phyloP scores from a whole-genome alignment of 2,329 filamentous ascomycete genomes.

The Aphanocladium album region DNA sequence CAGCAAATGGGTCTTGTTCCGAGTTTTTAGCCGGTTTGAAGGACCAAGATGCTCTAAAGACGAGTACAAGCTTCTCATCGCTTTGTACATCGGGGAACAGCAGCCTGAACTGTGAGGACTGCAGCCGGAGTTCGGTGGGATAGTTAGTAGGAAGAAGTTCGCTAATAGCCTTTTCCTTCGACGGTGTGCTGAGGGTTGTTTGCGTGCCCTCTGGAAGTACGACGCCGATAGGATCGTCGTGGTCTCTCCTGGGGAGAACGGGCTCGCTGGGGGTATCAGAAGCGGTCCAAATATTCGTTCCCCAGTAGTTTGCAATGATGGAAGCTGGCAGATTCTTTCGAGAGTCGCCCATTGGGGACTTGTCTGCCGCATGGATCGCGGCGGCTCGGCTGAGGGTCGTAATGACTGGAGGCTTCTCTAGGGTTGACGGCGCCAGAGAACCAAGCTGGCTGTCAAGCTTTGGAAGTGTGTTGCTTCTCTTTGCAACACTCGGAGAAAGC shows the following conservation, averaged over 20 bases:
- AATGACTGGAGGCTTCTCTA: constrained; percentile 75
- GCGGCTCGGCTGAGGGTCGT: constrained; percentile 85
- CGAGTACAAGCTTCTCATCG: constrained; percentile 79
- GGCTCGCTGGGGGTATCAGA: constrained; percentile 25
- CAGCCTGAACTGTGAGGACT: constrained; percentile 89
- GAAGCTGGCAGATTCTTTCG: constrained; percentile 74
- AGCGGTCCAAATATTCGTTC: constrained; percentile 69
- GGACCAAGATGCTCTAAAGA: constrained; percentile 86
- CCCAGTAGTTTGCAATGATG: constrained; percentile 91
- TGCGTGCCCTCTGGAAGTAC: constrained; percentile 30
- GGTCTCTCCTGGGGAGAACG: constrained; percentile 28
- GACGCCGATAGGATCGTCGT: constrained; percentile 38
- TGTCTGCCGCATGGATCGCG: constrained; percentile 74
- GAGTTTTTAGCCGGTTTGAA: constrained; percentile 43
- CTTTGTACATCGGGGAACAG: constrained; percentile 77
- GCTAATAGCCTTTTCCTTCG: constrained; percentile 28
- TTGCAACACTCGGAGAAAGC: constrained; percentile 25
- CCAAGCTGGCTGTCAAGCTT: constrained; percentile 47
- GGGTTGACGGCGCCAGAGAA: constrained; percentile 72
- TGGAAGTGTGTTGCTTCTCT: constrained; percentile 27
- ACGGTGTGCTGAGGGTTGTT: constrained; percentile 25
- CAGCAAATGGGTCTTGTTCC: constrained; percentile 44
- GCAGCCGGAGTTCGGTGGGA: constrained; percentile 73
- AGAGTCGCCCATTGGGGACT: constrained; percentile 59
- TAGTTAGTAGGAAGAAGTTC: constrained; percentile 70